phyloP scores from a whole-genome alignment of 257 asterid genomes.

The Penstemon barbatus region DNA sequence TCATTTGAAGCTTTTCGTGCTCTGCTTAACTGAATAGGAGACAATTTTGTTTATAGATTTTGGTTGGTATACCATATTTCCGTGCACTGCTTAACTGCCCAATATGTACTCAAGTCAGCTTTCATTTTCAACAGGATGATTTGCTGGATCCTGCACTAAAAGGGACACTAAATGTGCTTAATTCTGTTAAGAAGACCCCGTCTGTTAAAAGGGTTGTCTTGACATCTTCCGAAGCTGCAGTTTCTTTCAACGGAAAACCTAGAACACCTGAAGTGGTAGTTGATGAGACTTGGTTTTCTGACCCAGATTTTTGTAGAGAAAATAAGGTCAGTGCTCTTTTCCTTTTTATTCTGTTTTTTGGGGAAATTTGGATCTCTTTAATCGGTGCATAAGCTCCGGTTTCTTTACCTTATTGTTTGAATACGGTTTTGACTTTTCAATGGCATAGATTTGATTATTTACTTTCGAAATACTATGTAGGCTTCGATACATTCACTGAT shows the following conservation, averaged over 20 bases:
- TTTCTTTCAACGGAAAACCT: conserved; percentile 46
- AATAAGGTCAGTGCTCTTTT: conserved; percentile 23
- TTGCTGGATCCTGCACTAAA: conserved; percentile 70
- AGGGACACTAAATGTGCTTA: conserved; percentile 74
- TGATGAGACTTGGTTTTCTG: conserved; percentile 63
- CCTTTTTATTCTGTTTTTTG: neutral
- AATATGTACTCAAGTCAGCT: conserved; percentile 18
- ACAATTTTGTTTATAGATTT: too few relatives aligned
- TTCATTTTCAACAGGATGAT: conserved; percentile 43
- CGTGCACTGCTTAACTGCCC: too few relatives aligned
- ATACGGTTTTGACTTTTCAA: too few relatives aligned
- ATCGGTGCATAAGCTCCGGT: too few relatives aligned
- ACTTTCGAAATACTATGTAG: too few relatives aligned
- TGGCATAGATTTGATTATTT: too few relatives aligned
- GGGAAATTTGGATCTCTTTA: neutral
- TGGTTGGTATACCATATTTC: neutral
- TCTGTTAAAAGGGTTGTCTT: conserved; percentile 58
- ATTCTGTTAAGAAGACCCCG: conserved; percentile 51
- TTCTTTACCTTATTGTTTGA: too few relatives aligned
- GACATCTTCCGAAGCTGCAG: conserved; percentile 72
- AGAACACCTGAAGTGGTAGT: conserved; percentile 61
- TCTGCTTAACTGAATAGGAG: too few relatives aligned
- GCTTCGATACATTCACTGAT: too few relatives aligned
- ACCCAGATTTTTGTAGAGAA: conserved; percentile 47
- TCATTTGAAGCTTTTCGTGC: neutral